Evolutionary conservation across 2,329 filamentous ascomycete genomes (phyloP), one percentile per base, ranked within the genome.

Genomic region (Aspergillus sp.): DNA sequence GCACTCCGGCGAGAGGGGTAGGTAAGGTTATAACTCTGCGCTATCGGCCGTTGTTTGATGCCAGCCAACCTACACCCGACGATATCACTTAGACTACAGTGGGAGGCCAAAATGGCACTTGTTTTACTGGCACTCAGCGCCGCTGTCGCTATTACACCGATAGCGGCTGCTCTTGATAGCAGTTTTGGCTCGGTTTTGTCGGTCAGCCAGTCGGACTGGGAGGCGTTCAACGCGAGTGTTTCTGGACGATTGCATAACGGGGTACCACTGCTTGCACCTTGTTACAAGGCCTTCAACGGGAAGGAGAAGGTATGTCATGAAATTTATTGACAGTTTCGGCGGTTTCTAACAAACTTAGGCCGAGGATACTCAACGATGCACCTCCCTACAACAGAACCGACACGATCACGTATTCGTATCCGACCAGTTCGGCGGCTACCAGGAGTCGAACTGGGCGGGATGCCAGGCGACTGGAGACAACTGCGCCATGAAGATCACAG

Each of bases 141-240:
- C 24, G 9, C 20, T n/a, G 34, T 22, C 5, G 13, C 33, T 12
- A 4, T 42, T 8, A 37, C 34, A 12, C 45, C 45, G 5, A 12
- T 55, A 15, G 37, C 5, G 22, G 55, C 17, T 11, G 20, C 27
- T 13, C 12, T 34, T 17, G 24, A 5, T 47, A 11, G 27, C 12
- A 15, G 42, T 1, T 15, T 13, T 1, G 33, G 19, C 17, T 48
- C 50, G 1, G n/a, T 54, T 17, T 22, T 33, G 15, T 49, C 56
- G 2, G 50, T 54, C 8, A 50, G 24, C 19, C 34, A 58, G n/a
- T 15, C 44, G 2, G 44, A 47, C 37, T 58, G 56, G 56, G 40
- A 58, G 22, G 40, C 46, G 4, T 46, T 58, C 33, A 58, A 53
- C 27, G 37, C 46, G 7, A 58, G 56, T 47, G 51, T 58, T 37